phyloP scores from a whole-genome alignment of 768 basidiomycete species.

The Cystofilobasidium macerans region DNA sequence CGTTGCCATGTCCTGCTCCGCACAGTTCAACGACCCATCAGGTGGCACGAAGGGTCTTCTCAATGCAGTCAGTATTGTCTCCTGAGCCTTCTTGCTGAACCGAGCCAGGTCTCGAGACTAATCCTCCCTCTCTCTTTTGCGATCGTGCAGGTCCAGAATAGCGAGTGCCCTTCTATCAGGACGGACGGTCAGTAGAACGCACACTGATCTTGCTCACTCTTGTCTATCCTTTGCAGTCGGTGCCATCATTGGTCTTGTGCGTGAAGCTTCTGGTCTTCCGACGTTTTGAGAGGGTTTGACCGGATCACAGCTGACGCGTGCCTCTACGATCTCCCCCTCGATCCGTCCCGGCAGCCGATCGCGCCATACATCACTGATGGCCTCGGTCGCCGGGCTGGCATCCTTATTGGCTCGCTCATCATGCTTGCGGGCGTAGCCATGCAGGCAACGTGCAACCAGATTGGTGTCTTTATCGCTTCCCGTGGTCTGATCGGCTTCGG shows the following conservation, averaged over 20 bases:
- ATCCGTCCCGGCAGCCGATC: not conserved
- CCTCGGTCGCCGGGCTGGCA: constrained; percentile 54
- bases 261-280: too few species aligned
- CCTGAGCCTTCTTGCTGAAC: constrained; percentile 49
- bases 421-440: constrained; percentile 59
- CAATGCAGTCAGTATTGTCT: constrained; percentile 59
- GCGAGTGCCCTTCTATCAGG: too few species aligned
- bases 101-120: constrained; percentile 35
- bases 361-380: constrained; percentile 46
- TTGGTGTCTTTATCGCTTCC: constrained; percentile 70
- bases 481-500: constrained; percentile 59
- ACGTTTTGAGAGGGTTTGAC: too few species aligned
- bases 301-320: too few species aligned
- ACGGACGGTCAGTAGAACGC: too few species aligned
- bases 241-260: too few species aligned
- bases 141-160: too few species aligned
- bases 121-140: too few species aligned
- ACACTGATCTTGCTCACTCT: not conserved
- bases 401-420: constrained; percentile 59
- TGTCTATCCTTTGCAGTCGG: too few species aligned
- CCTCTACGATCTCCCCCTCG: too few species aligned
- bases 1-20: too few species aligned
- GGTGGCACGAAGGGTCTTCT: constrained; percentile 8
- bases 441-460: constrained; percentile 59
- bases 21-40: constrained; percentile 17